Evolutionary conservation across 768 basidiomycete genomes (phyloP).

Genomic region (Psilocybe azurescens): DNA sequence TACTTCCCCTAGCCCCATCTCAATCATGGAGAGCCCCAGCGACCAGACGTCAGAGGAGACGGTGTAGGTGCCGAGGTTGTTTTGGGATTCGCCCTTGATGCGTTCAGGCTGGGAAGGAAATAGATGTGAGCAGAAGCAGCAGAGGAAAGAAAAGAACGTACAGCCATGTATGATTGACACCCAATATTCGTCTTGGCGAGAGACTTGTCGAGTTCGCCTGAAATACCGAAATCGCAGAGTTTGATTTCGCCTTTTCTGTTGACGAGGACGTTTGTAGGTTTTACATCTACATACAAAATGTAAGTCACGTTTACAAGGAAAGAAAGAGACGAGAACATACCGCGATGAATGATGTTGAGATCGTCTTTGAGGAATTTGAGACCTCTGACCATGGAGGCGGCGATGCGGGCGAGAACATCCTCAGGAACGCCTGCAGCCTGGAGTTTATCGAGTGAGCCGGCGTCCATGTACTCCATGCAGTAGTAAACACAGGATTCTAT

Average conservation of each 20-base stretch:
- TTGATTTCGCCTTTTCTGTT: slow-evolving; percentile 90
- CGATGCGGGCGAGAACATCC: slow-evolving; percentile 82
- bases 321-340: slow-evolving; percentile 26
- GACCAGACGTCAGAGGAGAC: slow-evolving; percentile 99
- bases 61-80: slow-evolving; percentile 87
- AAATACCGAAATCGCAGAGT: slow-evolving; percentile 98
- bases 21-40: slow-evolving; percentile 91
- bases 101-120: slow-evolving; percentile 77
- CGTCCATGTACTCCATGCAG: slow-evolving; percentile 99
- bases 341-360: slow-evolving; percentile 76
- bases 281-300: slow-evolving; percentile 64
- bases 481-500: slow-evolving; percentile 99
- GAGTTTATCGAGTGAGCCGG: slow-evolving; percentile 92
- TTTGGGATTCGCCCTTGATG: slow-evolving; percentile 92
- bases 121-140: background rate
- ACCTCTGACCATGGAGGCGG: slow-evolving; percentile 83
- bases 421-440: slow-evolving; percentile 69
- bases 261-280: slow-evolving; percentile 93
- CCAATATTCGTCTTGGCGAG: slow-evolving; percentile 99
- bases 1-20: slow-evolving; percentile 88
- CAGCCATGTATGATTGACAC: slow-evolving; percentile 99
- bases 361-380: slow-evolving; percentile 96
- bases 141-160: slow-evolving; percentile 43
- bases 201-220: slow-evolving; percentile 94
- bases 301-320: slow-evolving; percentile 13